Base-by-base conservation (phyloP, 768 basidiomycete species). In the Russula griseocarnosa region DNA sequence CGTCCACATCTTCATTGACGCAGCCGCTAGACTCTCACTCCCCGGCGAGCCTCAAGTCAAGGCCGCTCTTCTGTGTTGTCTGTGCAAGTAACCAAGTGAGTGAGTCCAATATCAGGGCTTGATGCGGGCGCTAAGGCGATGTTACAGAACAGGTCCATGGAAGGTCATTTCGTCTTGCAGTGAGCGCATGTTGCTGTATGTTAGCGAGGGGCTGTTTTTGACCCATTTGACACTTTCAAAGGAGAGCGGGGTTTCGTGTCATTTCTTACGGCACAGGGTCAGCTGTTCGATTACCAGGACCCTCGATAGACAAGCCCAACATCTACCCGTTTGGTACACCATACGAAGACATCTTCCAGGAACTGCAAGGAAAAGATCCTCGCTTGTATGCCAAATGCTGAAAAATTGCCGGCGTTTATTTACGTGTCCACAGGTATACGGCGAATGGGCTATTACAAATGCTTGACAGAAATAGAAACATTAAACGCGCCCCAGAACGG, bases 51-150 rank as follows among this genome's bases (percentile, higher is more conserved):
- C 86, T 86, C 70, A 92, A 85, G 74, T 76, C 81, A 13, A 80
- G 90, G 13, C 93, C 92, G 2, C 73, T 97, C 52, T 98, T 98
- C 77, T 98, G 97, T 72, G 92, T 99, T 10, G 97, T 98, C 36
- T 99, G 97, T 73, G 96, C 97, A n/a, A 98, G 94, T 72, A 99
- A 99, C 72, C 93, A 98, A 79, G 95, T 91, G 74, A 65, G 84
- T 77, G 30, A 46, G 50, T n/a, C 44, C 16, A 0, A 10, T n/a
- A 20, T 36, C 32, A 36, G 32, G 40, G 53, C 30, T 34, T 47
- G 24, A 36, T 50, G 18, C 16, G 18, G 4, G 22, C 6, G 18
- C 54, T 47, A 14, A 66, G n/a, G 5, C 20, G 3, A 30, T 55
- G n/a, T 54, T 63, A 61, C 56, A 97, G 94, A 97, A 97, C 73